Conservation (phyloP, 2,329 filamentous ascomycete species). For the Fusarium sacchari region DNA sequence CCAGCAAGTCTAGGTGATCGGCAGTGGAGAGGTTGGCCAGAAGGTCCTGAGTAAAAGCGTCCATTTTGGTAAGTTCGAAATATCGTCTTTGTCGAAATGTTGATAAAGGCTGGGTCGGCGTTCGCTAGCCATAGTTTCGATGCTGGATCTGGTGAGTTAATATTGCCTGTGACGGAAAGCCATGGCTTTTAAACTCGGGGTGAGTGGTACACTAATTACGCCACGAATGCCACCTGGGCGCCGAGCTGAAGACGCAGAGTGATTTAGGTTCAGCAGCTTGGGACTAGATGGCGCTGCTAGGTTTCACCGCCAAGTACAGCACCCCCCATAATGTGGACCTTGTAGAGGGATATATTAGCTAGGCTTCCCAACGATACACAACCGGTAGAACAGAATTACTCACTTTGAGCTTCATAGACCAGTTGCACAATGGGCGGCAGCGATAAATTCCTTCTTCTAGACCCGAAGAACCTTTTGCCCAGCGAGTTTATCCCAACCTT, state of each 20-base stretch:
- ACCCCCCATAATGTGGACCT: too few relatives aligned
- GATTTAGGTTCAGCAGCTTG: background rate
- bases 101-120: background rate
- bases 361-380: too few relatives aligned
- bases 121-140: background rate
- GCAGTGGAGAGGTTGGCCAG: background rate
- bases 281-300: too few relatives aligned
- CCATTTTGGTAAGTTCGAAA: background rate
- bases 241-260: accelerated
- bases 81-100: background rate
- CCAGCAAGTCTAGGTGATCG: background rate
- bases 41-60: background rate
- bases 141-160: background rate
- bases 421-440: background rate
- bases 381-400: background rate
- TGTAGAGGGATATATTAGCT: too few relatives aligned
- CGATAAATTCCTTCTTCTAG: background rate
- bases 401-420: background rate
- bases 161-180: background rate
- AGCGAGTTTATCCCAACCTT: background rate
- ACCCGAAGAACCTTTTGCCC: background rate
- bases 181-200: background rate
- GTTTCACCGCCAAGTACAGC: too few relatives aligned
- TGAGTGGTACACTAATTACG: background rate
- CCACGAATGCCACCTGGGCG: accelerated